A percentile compares a stretch with the other conserved stretches of the same genome.
Evolutionary conservation across 1,284 basidiomycete species (phyloP).

Genomic region (Austroboletus novae-zelandiae): DNA sequence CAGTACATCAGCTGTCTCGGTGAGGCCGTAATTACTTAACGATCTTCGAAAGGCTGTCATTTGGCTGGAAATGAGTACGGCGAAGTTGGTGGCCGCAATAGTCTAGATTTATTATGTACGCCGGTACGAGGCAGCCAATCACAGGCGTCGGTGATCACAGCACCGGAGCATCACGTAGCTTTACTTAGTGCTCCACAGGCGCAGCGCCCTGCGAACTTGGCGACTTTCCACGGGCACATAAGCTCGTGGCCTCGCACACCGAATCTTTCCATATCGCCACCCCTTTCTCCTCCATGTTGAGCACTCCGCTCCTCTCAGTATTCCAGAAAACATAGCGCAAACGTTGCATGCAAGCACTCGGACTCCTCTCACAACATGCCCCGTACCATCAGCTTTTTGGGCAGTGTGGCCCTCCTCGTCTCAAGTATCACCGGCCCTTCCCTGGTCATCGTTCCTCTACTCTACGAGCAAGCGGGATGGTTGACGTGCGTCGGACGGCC

Average conservation of each 20-base stretch:
- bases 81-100: not conserved
- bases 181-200: not conserved
- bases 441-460: slow-evolving; percentile 21
- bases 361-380: slow-evolving; percentile 11
- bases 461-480: slow-evolving; percentile 28
- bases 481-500: slow-evolving; percentile 17
- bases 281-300: not conserved
- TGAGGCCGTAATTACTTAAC: too few species aligned
- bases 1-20: too few species aligned
- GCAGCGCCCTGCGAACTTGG: not conserved
- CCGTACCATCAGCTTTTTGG: slow-evolving; percentile 22
- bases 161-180: not conserved
- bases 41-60: not conserved
- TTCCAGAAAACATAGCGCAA: not conserved
- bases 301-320: not conserved
- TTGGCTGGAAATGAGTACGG: not conserved
- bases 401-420: slow-evolving; percentile 27
- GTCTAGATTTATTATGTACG: not conserved
- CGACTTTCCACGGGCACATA: not conserved
- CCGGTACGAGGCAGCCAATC: not conserved
- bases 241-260: not conserved
- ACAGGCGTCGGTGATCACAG: not conserved
- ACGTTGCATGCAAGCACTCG: not conserved
- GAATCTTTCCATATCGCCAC: too few species aligned
- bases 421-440: slow-evolving; percentile 26